Conservation (phyloP, 352 stramenopile genomes). For the Phytophthora idaei region DNA sequence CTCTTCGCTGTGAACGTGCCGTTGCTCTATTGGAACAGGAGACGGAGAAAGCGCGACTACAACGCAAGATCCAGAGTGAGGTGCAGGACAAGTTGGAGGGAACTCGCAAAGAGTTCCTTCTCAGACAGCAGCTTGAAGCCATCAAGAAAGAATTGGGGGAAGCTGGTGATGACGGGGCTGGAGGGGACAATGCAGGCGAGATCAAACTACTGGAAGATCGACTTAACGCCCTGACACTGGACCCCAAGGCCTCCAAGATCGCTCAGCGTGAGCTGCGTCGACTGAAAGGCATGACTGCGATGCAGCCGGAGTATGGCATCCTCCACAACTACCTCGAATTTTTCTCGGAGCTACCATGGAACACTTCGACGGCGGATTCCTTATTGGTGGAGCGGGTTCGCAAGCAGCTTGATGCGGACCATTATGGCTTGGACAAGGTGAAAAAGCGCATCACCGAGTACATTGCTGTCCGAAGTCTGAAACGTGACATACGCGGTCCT, state of each 20-base stretch:
- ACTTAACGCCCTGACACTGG: constrained; percentile 53
- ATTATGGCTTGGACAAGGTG: constrained; percentile 85
- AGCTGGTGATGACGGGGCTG: constrained; percentile 44
- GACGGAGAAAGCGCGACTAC: constrained; percentile 65
- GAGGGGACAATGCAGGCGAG: constrained; percentile 43
- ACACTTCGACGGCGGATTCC: constrained; percentile 55
- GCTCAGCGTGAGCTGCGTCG: constrained; percentile 64
- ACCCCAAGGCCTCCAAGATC: constrained; percentile 63
- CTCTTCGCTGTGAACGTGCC: constrained; percentile 51
- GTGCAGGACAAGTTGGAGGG: constrained; percentile 76
- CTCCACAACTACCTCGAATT: constrained; percentile 87
- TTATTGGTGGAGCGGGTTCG: constrained; percentile 61
- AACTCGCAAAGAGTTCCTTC: constrained; percentile 91
- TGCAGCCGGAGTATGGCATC: constrained; percentile 79
- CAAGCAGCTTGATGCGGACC: constrained; percentile 72
- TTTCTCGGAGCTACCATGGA: constrained; percentile 78
- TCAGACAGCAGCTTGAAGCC: constrained; percentile 98
- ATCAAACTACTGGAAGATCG: constrained; percentile 68
- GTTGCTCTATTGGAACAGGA: constrained; percentile 57
- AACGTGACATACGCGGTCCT: constrained; percentile 82
- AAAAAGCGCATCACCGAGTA: constrained; percentile 90
- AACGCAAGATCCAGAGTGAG: constrained; percentile 74
- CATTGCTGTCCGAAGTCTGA: constrained; percentile 83
- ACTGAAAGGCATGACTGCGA: constrained; percentile 79
- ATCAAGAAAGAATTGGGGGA: constrained; percentile 99